Evolutionary conservation across 495 filamentous ascomycete species (phyloP).

Genomic region (Neurospora sp.): DNA sequence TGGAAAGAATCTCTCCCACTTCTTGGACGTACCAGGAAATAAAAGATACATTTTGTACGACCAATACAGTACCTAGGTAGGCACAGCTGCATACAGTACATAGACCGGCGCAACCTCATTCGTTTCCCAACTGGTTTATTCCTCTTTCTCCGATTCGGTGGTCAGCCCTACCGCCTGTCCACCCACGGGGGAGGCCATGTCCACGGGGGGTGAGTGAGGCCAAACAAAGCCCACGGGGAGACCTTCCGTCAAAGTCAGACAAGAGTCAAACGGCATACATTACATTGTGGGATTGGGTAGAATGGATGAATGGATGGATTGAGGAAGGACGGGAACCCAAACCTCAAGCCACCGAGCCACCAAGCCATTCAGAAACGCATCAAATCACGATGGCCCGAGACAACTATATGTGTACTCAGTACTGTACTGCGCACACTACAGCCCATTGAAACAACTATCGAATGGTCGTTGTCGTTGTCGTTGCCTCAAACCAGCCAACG

Average conservation of each 20-base stretch:
- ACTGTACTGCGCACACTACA: background rate
- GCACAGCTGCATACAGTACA: background rate
- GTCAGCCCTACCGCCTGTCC: background rate
- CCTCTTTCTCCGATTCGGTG: background rate
- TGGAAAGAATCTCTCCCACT: background rate
- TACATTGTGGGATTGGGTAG: background rate
- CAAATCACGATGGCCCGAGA: background rate
- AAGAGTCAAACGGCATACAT: background rate
- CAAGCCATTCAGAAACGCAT: background rate
- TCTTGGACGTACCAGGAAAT: background rate
- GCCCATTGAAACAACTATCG: background rate
- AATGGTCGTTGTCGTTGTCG: background rate
- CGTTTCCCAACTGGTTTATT: background rate
- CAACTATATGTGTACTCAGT: background rate
- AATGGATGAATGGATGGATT: background rate
- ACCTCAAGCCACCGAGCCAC: background rate
- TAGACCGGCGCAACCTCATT: background rate
- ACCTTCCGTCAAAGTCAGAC: background rate
- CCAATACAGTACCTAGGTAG: background rate
- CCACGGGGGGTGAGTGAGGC: background rate
- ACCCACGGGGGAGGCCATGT: background rate
- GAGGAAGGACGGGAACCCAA: background rate
- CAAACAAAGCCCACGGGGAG: background rate
- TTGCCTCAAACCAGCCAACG: background rate
- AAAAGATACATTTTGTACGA: background rate